Percentiles rank a stretch among this genome's conserved stretches.
These are phyloP conservation scores for Capronia americana DNA, from an alignment of 2,329 filamentous ascomycete genomes.

Conservation along the genomic window DNA sequence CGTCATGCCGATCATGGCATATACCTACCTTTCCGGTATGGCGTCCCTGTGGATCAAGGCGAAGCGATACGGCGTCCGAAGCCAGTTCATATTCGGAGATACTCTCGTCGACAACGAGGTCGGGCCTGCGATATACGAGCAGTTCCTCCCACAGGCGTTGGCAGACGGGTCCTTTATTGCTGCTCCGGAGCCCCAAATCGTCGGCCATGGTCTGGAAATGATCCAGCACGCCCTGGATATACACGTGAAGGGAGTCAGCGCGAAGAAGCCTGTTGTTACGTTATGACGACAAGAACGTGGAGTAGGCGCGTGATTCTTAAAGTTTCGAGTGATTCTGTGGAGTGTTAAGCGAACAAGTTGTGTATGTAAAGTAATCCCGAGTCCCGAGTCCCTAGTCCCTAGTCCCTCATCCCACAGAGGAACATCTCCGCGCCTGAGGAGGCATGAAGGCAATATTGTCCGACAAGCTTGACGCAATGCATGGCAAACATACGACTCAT, in stretches of 20 bases:
- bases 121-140: slow-evolving; percentile 46
- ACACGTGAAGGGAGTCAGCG: slow-evolving; percentile 50
- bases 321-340: too few species aligned
- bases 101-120: slow-evolving; percentile 31
- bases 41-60: slow-evolving; percentile 26
- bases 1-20: slow-evolving; percentile 20
- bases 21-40: slow-evolving; percentile 20
- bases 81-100: slow-evolving; percentile 35
- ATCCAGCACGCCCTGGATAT: slow-evolving; percentile 52
- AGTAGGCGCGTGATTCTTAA: too few species aligned
- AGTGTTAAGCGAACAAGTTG: too few species aligned
- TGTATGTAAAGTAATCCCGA: too few species aligned
- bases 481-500: too few species aligned
- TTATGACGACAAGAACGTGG: slow-evolving; percentile 15
- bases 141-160: slow-evolving; percentile 51
- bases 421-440: too few species aligned
- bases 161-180: slow-evolving; percentile 46
- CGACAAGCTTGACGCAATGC: too few species aligned
- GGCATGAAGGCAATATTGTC: too few species aligned
- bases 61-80: slow-evolving; percentile 31
- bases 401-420: too few species aligned
- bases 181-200: slow-evolving; percentile 49
- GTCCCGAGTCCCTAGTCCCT: too few species aligned
- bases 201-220: slow-evolving; percentile 52
- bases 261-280: slow-evolving; percentile 51